phyloP scores from a whole-genome alignment of 805 yeast genomes.

The Pichia cephalocereana region DNA sequence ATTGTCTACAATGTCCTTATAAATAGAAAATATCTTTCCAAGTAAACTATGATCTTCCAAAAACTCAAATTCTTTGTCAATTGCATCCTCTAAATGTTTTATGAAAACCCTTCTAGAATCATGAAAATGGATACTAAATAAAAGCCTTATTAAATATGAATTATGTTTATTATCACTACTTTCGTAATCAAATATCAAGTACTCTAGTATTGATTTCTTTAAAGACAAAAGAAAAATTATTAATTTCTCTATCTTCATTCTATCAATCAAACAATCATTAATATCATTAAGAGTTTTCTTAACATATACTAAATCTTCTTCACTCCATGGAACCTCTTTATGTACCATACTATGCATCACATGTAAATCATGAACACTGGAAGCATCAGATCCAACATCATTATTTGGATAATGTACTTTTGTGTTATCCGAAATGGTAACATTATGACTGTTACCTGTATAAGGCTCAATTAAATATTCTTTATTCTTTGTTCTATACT shows the following conservation, averaged over 20 bases:
- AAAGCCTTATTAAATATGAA: conserved; percentile 11
- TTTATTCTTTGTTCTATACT: too few species aligned
- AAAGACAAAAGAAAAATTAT: conserved; percentile 7
- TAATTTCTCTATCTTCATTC: conserved; percentile 11
- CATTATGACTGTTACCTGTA: too few species aligned
- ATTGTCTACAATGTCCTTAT: background rate
- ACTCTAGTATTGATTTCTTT: conserved; percentile 4
- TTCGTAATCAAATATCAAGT: conserved; percentile 5
- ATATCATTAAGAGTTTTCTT: background rate
- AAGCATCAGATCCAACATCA: background rate
- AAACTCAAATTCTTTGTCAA: background rate
- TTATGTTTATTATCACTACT: background rate
- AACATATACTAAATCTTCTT: background rate
- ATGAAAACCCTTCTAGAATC: conserved; percentile 18
- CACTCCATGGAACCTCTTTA: background rate
- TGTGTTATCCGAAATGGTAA: too few species aligned
- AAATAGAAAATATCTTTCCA: background rate
- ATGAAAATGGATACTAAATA: conserved; percentile 14
- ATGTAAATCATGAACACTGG: background rate
- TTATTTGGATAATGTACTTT: background rate
- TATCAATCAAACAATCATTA: conserved; percentile 8
- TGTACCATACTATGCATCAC: background rate
- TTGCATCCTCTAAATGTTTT: background rate
- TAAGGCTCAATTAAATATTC: too few species aligned
- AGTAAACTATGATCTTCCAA: background rate